Evolutionary conservation across 371 early-diverging fungal species (phyloP).

Genomic region (Actinomucor elegans): DNA sequence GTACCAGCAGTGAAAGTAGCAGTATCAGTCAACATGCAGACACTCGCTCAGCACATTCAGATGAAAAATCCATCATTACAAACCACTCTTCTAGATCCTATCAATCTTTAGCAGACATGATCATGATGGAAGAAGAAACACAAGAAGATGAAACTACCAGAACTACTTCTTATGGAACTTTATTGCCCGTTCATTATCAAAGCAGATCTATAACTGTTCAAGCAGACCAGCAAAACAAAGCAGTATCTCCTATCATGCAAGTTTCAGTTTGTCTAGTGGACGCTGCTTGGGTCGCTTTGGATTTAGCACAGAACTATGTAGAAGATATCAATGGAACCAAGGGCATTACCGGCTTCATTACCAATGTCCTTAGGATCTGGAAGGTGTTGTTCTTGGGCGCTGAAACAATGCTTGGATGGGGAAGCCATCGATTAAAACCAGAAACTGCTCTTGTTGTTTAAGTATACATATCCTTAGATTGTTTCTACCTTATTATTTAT

Average conservation of each 20-base stretch:
- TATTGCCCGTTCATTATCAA: conserved; percentile 1
- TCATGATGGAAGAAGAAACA: conserved; percentile 10
- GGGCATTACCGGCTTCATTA: conserved; percentile 7
- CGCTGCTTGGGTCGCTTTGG: conserved; percentile 26
- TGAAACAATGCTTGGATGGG: conserved; percentile 30
- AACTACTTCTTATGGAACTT: conserved; percentile 13
- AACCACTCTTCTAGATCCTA: conserved; percentile 21
- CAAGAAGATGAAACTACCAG: background rate
- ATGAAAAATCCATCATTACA: conserved; percentile 4
- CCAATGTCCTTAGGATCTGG: conserved; percentile 32
- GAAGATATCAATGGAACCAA: conserved; percentile 3
- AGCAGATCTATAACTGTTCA: background rate
- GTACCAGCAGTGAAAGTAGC: conserved; percentile 1
- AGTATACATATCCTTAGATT: background rate
- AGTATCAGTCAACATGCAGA: conserved; percentile 2
- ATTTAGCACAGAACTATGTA: conserved; percentile 24
- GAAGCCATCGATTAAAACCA: conserved; percentile 4
- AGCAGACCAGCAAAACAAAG: background rate
- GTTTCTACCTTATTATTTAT: background rate
- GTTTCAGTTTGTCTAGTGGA: conserved; percentile 23
- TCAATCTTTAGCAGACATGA: conserved; percentile 40
- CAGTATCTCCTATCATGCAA: conserved; percentile 8
- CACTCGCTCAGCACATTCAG: background rate
- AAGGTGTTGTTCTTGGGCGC: conserved; percentile 35
- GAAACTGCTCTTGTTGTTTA: conserved; percentile 14